Conservation (phyloP, 139 green algal species). For the Micractinium conductrix region DNA sequence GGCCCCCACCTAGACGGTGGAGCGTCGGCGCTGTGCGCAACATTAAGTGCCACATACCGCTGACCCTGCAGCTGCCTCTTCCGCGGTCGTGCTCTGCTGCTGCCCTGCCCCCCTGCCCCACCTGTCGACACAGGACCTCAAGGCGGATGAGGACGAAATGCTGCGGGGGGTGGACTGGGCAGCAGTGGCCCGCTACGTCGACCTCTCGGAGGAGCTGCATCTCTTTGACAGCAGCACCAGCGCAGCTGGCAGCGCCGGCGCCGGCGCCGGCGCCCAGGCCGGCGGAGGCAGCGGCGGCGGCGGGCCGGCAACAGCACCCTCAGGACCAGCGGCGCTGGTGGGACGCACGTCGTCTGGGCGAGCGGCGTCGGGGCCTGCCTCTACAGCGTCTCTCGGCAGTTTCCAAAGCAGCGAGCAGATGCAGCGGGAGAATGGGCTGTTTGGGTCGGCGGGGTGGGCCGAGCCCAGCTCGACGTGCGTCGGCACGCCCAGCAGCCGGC, state of each 20-base stretch:
- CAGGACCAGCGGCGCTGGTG: not conserved
- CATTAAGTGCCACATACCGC: no score
- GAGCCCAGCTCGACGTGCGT: not conserved
- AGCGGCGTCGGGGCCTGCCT: no score
- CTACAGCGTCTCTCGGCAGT: no score
- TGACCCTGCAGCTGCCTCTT: no score
- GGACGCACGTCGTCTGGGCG: no score
- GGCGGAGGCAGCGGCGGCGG: not conserved
- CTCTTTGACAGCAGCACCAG: constrained; percentile 7
- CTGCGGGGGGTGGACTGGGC: constrained; percentile 79
- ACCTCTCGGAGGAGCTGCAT: constrained; percentile 47
- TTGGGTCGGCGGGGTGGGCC: not conserved
- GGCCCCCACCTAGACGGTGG: no score
- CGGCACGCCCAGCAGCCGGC: not conserved
- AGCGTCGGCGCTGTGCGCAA: no score
- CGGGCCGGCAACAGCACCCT: not conserved
- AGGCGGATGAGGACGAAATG: constrained; percentile 69
- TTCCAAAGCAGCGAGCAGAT: not conserved
- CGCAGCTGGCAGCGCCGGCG: not conserved
- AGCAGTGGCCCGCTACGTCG: constrained; percentile 58
- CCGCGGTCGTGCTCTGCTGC: no score
- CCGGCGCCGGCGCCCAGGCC: not conserved
- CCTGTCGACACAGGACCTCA: constrained; percentile 41
- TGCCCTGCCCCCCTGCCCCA: not conserved
- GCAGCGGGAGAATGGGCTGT: not conserved